Evolutionary conservation across 805 yeast genomes (phyloP).

Genomic region (Yamadazyma paraphyllophila): DNA sequence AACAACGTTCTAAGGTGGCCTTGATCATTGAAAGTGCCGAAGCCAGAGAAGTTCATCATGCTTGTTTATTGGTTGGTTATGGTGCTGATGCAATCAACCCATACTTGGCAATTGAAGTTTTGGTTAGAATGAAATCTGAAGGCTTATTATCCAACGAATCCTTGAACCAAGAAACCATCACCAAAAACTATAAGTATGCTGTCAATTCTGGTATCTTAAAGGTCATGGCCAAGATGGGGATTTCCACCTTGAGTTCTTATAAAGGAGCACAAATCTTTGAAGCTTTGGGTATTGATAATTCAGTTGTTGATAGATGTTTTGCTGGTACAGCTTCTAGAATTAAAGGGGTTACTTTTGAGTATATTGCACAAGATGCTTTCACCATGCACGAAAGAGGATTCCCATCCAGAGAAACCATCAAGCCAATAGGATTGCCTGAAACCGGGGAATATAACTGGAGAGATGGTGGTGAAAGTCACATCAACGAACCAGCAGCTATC

Average conservation of each 20-base stretch:
- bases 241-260: conserved; percentile 95
- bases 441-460: conserved; percentile 98
- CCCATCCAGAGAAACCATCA: conserved; percentile 70
- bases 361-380: conserved; percentile 95
- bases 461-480: conserved; percentile 96
- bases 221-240: conserved; percentile 99
- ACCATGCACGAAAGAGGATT: conserved; percentile 90
- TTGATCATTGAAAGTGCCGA: conserved; percentile 90
- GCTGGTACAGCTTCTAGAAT: conserved; percentile 97
- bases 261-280: conserved; percentile 99
- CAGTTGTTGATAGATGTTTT: conserved; percentile 92
- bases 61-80: conserved; percentile 90
- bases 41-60: conserved; percentile 96
- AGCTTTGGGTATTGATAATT: conserved; percentile 92
- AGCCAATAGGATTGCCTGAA: conserved; percentile 79
- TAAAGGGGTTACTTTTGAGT: conserved; percentile 92
- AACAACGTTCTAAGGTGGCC: conserved; percentile 95
- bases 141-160: conserved; percentile 58
- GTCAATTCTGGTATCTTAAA: conserved; percentile 89
- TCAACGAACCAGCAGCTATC: conserved; percentile 92
- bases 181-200: conserved; percentile 79
- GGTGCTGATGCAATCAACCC: conserved; percentile 98
- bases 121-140: conserved; percentile 80
- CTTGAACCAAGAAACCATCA: conserved; percentile 56
- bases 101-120: conserved; percentile 86